These are phyloP conservation scores for Asterochloris sp. DNA, from an alignment of 139 green algal genomes.

Conservation along the genomic window DNA sequence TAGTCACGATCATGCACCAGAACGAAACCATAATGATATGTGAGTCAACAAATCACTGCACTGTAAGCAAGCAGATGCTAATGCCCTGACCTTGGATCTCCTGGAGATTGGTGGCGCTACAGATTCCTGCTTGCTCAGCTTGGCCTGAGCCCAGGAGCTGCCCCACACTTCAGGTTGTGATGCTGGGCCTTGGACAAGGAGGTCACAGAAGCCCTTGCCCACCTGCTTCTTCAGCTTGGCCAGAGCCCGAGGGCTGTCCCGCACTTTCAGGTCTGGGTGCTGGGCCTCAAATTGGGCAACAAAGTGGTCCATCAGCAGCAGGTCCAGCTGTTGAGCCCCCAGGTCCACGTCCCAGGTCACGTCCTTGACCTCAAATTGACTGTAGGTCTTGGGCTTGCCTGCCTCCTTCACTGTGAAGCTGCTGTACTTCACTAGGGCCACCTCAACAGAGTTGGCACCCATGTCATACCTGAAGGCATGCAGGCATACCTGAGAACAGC, in stretches of 20 bases:
- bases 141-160: no score
- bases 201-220: neutral
- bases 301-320: slow-evolving; percentile 87
- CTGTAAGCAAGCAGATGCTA: no score
- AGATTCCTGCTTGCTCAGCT: no score
- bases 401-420: slow-evolving; percentile 68
- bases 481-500: neutral
- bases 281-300: slow-evolving; percentile 77
- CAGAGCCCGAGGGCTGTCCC: slow-evolving; percentile 66
- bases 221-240: slow-evolving; percentile 84
- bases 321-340: slow-evolving; percentile 83
- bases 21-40: neutral
- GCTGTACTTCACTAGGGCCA: slow-evolving; percentile 68
- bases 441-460: slow-evolving; percentile 71
- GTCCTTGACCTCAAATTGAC: slow-evolving; percentile 91
- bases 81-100: no score
- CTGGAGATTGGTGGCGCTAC: no score
- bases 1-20: neutral
- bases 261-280: slow-evolving; percentile 53
- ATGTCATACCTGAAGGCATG: slow-evolving; percentile 74
- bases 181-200: no score
- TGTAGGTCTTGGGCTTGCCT: slow-evolving; percentile 58
- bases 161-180: no score
- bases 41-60: neutral
- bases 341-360: slow-evolving; percentile 80